Evolutionary conservation across 2,329 filamentous ascomycete genomes (phyloP).

Genomic region (Pseudogymnoascus sp.): DNA sequence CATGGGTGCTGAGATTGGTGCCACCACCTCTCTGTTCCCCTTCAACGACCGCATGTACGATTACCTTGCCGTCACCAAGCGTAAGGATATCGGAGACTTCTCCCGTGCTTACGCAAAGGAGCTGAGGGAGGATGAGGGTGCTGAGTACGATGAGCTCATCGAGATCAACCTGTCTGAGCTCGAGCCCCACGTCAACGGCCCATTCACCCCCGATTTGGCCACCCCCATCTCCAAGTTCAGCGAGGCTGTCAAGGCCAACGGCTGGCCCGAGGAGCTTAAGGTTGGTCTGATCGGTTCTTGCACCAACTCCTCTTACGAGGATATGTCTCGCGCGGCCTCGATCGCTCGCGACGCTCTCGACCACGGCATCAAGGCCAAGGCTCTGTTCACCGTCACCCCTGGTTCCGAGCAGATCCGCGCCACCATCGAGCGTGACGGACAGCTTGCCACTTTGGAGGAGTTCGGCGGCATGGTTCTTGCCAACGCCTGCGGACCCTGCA

Average conservation of each 20-base stretch:
- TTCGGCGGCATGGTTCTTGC: slow-evolving; percentile 92
- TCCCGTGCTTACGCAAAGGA: slow-evolving; percentile 76
- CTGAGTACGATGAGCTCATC: slow-evolving; percentile 91
- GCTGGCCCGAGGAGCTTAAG: slow-evolving; percentile 94
- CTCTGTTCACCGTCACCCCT: slow-evolving; percentile 89
- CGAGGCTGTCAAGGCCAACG: slow-evolving; percentile 85
- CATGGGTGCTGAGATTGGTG: slow-evolving; percentile 68
- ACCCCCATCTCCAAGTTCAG: slow-evolving; percentile 98
- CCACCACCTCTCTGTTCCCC: slow-evolving; percentile 91
- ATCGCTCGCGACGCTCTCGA: slow-evolving; percentile 86
- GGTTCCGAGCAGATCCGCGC: slow-evolving; percentile 96
- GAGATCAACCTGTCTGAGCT: slow-evolving; percentile 93
- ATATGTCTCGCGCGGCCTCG: slow-evolving; percentile 88
- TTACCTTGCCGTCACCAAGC: slow-evolving; percentile 88
- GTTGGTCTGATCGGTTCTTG: slow-evolving; percentile 96
- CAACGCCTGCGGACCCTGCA: slow-evolving; percentile 89
- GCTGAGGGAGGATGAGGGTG: slow-evolving; percentile 78
- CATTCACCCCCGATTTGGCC: slow-evolving; percentile 95
- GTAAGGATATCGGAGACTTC: slow-evolving; percentile 83
- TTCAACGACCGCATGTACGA: slow-evolving; percentile 98
- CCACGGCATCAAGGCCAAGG: slow-evolving; percentile 90
- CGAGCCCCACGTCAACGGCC: slow-evolving; percentile 97
- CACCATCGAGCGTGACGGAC: slow-evolving; percentile 80
- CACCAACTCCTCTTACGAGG: slow-evolving; percentile 82
- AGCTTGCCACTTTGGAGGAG: slow-evolving; percentile 90